These are phyloP conservation scores for Torrubiellomyces zombiae DNA, from an alignment of 2,329 filamentous ascomycete species.

Conservation along the genomic window DNA sequence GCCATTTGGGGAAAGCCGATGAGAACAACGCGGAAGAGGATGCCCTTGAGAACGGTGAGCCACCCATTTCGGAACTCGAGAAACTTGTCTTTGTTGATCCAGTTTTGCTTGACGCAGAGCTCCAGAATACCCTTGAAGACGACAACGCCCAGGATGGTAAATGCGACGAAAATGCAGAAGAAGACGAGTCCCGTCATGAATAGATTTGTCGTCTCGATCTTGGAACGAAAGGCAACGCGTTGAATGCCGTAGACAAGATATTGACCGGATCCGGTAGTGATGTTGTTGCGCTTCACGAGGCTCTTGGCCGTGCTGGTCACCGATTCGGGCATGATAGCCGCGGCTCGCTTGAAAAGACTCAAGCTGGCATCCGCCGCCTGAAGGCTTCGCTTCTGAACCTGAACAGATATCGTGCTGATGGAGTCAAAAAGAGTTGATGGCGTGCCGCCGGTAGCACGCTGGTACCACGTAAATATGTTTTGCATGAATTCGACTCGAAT, in stretches of 20 bases:
- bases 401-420: conserved; percentile 60
- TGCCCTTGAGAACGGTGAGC: conserved; percentile 83
- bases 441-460: conserved; percentile 77
- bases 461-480: conserved; percentile 84
- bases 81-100: conserved; percentile 76
- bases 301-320: conserved; percentile 15
- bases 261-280: conserved; percentile 34
- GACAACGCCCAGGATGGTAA: conserved; percentile 56
- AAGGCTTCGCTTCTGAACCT: conserved; percentile 51
- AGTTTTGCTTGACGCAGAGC: conserved; percentile 52
- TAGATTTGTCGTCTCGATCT: conserved; percentile 80
- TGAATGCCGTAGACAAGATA: conserved; percentile 66
- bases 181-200: conserved; percentile 85
- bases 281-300: conserved; percentile 37
- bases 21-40: conserved; percentile 76
- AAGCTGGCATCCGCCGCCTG: conserved; percentile 20
- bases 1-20: conserved; percentile 87
- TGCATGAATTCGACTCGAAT: conserved; percentile 81
- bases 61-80: conserved; percentile 88
- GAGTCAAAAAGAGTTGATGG: conserved; percentile 65
- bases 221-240: conserved; percentile 58
- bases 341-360: conserved; percentile 36
- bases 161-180: conserved; percentile 67
- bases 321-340: conserved; percentile 31
- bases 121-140: conserved; percentile 74